phyloP scores from a whole-genome alignment of 2,329 filamentous ascomycete genomes.

The Cercospora sojina region DNA sequence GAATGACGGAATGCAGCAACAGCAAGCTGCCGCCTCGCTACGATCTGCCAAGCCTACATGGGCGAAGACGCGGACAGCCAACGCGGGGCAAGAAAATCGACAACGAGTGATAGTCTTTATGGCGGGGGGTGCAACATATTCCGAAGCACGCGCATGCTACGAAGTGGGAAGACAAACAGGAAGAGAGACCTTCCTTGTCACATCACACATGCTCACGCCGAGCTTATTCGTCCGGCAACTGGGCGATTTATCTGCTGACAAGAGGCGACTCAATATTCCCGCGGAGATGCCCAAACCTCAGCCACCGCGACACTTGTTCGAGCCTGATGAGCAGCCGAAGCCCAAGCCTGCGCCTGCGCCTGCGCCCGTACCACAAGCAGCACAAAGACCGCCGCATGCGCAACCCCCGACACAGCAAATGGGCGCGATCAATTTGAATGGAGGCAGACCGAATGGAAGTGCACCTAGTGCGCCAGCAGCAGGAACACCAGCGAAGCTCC shows the following conservation, averaged over 20 bases:
- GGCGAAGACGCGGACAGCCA: constrained; percentile 71
- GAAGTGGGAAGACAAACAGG: constrained; percentile 71
- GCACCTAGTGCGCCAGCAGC: constrained; percentile 9
- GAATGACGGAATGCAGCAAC: constrained; percentile 58
- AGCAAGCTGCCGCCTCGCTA: constrained; percentile 61
- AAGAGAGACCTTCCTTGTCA: constrained; percentile 82
- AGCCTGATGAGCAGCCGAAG: constrained; percentile 61
- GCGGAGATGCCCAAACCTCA: constrained; percentile 75
- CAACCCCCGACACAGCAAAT: constrained; percentile 57
- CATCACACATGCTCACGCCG: constrained; percentile 90
- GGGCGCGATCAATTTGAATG: constrained; percentile 54
- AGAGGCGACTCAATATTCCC: constrained; percentile 75
- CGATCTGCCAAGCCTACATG: constrained; percentile 92
- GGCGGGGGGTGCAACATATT: constrained; percentile 92
- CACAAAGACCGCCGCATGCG: constrained; percentile 24
- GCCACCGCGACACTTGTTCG: constrained; percentile 82
- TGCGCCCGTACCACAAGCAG: constrained; percentile 19
- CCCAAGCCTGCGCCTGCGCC: constrained; percentile 48
- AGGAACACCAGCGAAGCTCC: constrained; percentile 45
- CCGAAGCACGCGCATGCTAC: constrained; percentile 85
- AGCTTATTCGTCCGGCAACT: constrained; percentile 79
- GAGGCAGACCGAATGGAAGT: constrained; percentile 25
- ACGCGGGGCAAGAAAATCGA: constrained; percentile 67
- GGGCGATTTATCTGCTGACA: constrained; percentile 72
- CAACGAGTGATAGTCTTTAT: constrained; percentile 93